Percentiles rank a stretch among this genome's conserved stretches.
These are phyloP conservation scores for rapeseed (Brassica napus) DNA, from an alignment of 345 rosid species.

Conservation along the genomic window DNA sequence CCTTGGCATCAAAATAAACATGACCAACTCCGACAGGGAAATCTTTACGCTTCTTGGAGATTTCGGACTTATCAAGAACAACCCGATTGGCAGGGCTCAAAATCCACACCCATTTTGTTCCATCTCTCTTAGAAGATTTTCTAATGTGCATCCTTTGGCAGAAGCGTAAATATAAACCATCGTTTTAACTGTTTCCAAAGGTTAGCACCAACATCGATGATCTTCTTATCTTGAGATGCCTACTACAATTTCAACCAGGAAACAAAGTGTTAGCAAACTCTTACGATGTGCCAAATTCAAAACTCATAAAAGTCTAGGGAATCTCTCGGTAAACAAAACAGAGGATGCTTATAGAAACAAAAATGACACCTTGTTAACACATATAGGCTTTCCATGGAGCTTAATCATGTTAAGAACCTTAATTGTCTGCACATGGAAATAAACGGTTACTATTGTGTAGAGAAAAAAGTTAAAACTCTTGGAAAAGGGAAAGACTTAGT, in stretches of 20 bases:
- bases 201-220: conserved; percentile 95
- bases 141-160: no score
- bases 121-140: no score
- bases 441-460: not conserved
- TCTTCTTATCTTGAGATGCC: conserved; percentile 99
- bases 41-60: no score
- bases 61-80: no score
- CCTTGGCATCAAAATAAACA: not conserved
- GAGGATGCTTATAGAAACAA: not conserved
- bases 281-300: not conserved
- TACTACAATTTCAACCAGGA: conserved; percentile 30
- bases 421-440: conserved; percentile 58
- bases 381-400: conserved; percentile 87
- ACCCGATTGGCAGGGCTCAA: no score
- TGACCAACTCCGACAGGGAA: not conserved
- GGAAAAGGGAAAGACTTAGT: conserved; percentile 45
- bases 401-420: conserved; percentile 37
- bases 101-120: no score
- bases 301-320: not conserved
- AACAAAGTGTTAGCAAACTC: not conserved
- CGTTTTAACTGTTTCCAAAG: conserved; percentile 46
- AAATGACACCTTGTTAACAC: conserved; percentile 76
- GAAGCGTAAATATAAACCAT: not conserved
- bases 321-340: not conserved
- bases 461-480: not conserved